phyloP scores from a whole-genome alignment of 2,329 filamentous ascomycete species.

The Phaeosphaeriaceae sp. region DNA sequence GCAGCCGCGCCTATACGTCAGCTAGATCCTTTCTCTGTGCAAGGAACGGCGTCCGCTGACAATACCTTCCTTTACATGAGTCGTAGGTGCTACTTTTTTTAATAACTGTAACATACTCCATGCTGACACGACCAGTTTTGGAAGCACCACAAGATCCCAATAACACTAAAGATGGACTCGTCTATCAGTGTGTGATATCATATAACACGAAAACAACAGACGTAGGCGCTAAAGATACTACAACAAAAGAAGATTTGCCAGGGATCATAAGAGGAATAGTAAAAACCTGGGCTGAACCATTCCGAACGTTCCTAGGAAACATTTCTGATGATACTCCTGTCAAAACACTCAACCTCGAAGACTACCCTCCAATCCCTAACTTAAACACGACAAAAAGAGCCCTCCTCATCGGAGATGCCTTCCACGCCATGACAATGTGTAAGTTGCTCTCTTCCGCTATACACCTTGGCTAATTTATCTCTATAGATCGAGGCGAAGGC shows the following conservation, averaged over 20 bases:
- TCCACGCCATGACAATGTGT: slow-evolving; percentile 8
- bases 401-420: slow-evolving; percentile 3
- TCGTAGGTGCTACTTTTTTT: background rate
- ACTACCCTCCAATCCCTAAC: slow-evolving; percentile 1
- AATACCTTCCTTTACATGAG: slow-evolving; percentile 1
- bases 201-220: slow-evolving; percentile 5
- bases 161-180: background rate
- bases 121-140: slow-evolving; percentile 5
- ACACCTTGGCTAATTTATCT: background rate
- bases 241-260: background rate
- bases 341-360: slow-evolving; percentile 13
- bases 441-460: background rate
- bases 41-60: slow-evolving; percentile 4
- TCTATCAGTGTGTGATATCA: slow-evolving; percentile 17
- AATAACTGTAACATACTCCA: background rate
- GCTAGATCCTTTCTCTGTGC: slow-evolving; percentile 21
- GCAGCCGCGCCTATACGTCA: slow-evolving; percentile 12
- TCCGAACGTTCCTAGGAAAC: slow-evolving; percentile 6
- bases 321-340: slow-evolving; percentile 5
- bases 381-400: background rate
- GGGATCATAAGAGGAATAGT: slow-evolving; percentile 1
- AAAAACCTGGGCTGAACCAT: slow-evolving; percentile 10
- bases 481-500: slow-evolving; percentile 6
- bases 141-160: slow-evolving; percentile 4
- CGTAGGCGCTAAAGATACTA: background rate